phyloP scores from a whole-genome alignment of 306 rosid genomes.

The Cicer bijugum region DNA sequence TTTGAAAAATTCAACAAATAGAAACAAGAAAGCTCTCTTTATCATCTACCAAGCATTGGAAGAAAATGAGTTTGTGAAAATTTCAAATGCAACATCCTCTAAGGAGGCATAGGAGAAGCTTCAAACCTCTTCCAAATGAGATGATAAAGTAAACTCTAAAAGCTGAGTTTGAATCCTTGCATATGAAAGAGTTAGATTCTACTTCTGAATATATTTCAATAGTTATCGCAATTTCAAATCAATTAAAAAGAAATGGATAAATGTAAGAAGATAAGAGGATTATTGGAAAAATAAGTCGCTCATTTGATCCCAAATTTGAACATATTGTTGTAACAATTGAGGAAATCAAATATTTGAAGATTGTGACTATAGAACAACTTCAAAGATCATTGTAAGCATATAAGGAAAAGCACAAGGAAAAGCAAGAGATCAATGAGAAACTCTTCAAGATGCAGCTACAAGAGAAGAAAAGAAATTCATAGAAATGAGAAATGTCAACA shows the following conservation, averaged over 20 bases:
- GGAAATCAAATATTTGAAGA: too few relatives aligned
- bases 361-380: too few relatives aligned
- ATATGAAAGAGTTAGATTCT: neutral
- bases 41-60: neutral
- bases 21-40: neutral
- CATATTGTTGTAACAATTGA: neutral
- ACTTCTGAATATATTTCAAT: neutral
- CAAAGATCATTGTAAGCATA: too few relatives aligned
- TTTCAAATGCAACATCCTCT: neutral
- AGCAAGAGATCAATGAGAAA: neutral
- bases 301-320: neutral
- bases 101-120: neutral
- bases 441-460: neutral
- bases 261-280: neutral
- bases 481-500: neutral
- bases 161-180: neutral
- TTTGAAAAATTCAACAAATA: neutral
- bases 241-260: neutral
- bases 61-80: neutral
- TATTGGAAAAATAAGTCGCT: neutral
- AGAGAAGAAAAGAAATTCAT: neutral
- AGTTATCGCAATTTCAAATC: neutral
- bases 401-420: neutral
- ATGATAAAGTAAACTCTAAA: neutral
- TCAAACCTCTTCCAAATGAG: neutral